Evolutionary conservation across 2,329 filamentous ascomycete genomes (phyloP), one percentile per base, ranked within the genome.

Genomic region (Didymellaceae sp.): DNA sequence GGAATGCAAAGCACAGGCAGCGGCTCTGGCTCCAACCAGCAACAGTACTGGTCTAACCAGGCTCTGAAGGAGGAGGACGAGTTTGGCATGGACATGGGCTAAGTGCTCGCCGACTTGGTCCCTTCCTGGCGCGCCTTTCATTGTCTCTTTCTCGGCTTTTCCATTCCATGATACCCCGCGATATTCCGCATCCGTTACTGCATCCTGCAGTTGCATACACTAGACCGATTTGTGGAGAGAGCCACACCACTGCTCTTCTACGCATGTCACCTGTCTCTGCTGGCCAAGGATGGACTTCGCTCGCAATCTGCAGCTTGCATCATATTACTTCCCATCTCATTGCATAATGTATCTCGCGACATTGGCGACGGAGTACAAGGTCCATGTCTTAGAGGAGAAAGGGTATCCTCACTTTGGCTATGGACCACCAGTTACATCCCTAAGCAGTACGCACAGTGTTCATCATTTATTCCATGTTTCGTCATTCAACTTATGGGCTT

Each of bases 21-120:
- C 67, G 87, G 86, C 46, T 77, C 76, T 57, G 70, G 68, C 37
- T 65, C 66, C 10, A 69, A 66, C 24, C 80, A 83, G 58, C 76
- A 80, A 39, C 79, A 82, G 55, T 82, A 78, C 68, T 84, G 79
- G 80, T 77, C 59, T 41, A 74, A 59, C 67, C 70, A 67, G 62
- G 86, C 87, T 70, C 90, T 97, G 77, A 96, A 96, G 74, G 92
- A 96, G 72, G 92, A 97, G 75, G 92, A 97, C 63, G 92, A 96
- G 75, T 96, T 68, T 67, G 86, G 85, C 67, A 95, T 96, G 89
- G 90, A 94, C 59, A 70, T 73, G 68, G 63, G 63, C 46, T 73
- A 61, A 70, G 42, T 39, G 40, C 42, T 32, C 22, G 25, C 25
- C 17, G n/a, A 48, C 32, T 46, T 31, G 30, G 26, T 55, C 52